Evolutionary conservation across 768 basidiomycete genomes (phyloP).

Genomic region (Boletellus ananiceps): DNA sequence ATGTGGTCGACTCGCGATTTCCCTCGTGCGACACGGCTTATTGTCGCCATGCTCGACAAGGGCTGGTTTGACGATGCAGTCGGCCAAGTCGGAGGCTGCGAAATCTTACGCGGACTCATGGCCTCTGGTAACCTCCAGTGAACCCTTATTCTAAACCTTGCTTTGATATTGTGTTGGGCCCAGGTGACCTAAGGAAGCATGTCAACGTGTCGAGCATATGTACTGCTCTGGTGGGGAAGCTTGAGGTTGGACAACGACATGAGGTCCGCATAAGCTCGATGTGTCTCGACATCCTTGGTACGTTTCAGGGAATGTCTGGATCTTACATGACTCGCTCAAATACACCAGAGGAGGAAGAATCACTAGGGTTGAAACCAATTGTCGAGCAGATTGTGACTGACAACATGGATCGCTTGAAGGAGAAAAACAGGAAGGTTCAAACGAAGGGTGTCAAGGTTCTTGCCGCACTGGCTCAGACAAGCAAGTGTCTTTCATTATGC

Average conservation of each 20-base stretch:
- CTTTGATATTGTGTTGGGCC: neutral
- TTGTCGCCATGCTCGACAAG: slow-evolving; percentile 15
- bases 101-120: neutral
- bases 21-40: slow-evolving; percentile 2
- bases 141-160: too few species aligned
- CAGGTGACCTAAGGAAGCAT: slow-evolving; percentile 10
- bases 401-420: neutral
- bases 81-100: slow-evolving; percentile 3
- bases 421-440: neutral
- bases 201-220: slow-evolving; percentile 12
- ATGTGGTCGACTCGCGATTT: slow-evolving; percentile 9
- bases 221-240: slow-evolving; percentile 10
- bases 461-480: slow-evolving; percentile 4
- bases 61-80: slow-evolving; percentile 24
- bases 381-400: neutral
- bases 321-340: too few species aligned
- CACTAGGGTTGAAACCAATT: neutral
- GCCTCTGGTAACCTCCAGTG: too few species aligned
- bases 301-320: neutral
- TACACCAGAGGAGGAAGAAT: too few species aligned
- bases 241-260: slow-evolving; percentile 6
- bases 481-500: neutral
- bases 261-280: slow-evolving; percentile 20
- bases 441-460: slow-evolving; percentile 5
- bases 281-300: slow-evolving; percentile 21